Conservation (phyloP, 441 rosid genomes). For the Adansonia madagascariensis region DNA sequence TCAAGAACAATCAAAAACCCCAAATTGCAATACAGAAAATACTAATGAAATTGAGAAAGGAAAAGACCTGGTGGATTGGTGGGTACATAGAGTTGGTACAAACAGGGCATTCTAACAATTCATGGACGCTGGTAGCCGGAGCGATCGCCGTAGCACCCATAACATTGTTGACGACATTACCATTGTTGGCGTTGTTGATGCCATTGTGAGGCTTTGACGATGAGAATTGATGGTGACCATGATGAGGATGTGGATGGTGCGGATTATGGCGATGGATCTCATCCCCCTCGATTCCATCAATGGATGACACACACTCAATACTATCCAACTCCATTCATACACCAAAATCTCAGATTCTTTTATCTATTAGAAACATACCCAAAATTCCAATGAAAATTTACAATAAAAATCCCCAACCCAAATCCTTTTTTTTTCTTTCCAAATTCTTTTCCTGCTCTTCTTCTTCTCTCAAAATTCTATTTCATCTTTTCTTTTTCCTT, state of each 20-base stretch:
- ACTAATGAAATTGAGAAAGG: neutral
- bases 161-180: slow-evolving; percentile 37
- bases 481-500: neutral
- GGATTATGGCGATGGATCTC: slow-evolving; percentile 50
- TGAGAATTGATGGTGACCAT: slow-evolving; percentile 48
- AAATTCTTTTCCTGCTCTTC: slow-evolving; percentile 17
- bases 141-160: slow-evolving; percentile 56
- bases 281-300: slow-evolving; percentile 58
- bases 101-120: slow-evolving; percentile 63
- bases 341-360: neutral
- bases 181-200: slow-evolving; percentile 32
- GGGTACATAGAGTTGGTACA: slow-evolving; percentile 66
- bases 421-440: neutral
- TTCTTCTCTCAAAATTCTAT: slow-evolving; percentile 30
- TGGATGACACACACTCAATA: slow-evolving; percentile 72
- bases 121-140: slow-evolving; percentile 80
- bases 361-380: slow-evolving; percentile 22
- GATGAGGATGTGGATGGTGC: slow-evolving; percentile 40
- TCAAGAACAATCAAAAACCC: neutral
- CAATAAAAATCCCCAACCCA: neutral
- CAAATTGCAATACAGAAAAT: neutral
- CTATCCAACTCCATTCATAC: slow-evolving; percentile 61
- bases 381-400: slow-evolving; percentile 14
- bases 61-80: slow-evolving; percentile 77
- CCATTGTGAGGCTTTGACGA: slow-evolving; percentile 50